Evolutionary conservation across 257 asterid species (phyloP).

Genomic region (Primulina huaijiensis): DNA sequence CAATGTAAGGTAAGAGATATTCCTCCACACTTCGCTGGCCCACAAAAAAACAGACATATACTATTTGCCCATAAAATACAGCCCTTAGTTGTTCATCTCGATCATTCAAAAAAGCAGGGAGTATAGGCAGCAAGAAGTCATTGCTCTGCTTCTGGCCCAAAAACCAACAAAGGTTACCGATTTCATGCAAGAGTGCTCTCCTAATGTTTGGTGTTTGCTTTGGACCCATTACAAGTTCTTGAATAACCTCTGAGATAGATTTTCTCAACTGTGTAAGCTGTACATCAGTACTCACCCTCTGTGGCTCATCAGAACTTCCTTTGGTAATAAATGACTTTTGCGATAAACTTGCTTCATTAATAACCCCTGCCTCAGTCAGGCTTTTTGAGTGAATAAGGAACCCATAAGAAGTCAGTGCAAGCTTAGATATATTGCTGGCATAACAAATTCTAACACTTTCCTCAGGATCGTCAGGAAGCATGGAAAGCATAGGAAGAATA

Average conservation of each 20-base stretch:
- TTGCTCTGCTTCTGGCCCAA: slow-evolving; percentile 99
- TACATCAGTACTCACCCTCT: slow-evolving; percentile 58
- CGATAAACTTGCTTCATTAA: slow-evolving; percentile 64
- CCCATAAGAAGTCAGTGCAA: slow-evolving; percentile 94
- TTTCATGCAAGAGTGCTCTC: slow-evolving; percentile 98
- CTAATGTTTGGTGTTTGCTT: slow-evolving; percentile 97
- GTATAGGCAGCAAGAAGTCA: slow-evolving; percentile 90
- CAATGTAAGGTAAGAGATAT: slow-evolving; percentile 93
- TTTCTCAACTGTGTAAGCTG: slow-evolving; percentile 90
- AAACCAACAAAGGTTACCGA: slow-evolving; percentile 97
- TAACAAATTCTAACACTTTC: slow-evolving; percentile 99
- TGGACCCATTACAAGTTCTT: slow-evolving; percentile 99
- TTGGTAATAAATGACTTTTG: slow-evolving; percentile 51
- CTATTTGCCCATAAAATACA: slow-evolving; percentile 88
- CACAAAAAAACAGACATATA: slow-evolving; percentile 85
- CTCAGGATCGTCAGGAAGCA: slow-evolving; percentile 98
- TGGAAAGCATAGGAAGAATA: slow-evolving; percentile 98
- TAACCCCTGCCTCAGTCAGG: slow-evolving; percentile 96
- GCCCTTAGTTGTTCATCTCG: slow-evolving; percentile 98
- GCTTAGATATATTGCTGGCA: slow-evolving; percentile 87
- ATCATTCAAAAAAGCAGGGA: slow-evolving; percentile 97
- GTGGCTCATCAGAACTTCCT: slow-evolving; percentile 43
- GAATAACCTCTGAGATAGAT: slow-evolving; percentile 94
- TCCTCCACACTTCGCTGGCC: slow-evolving; percentile 99
- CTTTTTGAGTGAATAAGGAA: slow-evolving; percentile 93